Evolutionary conservation across 371 early-diverging fungal species (phyloP).

Genomic region (Actinomortierella wolfii): DNA sequence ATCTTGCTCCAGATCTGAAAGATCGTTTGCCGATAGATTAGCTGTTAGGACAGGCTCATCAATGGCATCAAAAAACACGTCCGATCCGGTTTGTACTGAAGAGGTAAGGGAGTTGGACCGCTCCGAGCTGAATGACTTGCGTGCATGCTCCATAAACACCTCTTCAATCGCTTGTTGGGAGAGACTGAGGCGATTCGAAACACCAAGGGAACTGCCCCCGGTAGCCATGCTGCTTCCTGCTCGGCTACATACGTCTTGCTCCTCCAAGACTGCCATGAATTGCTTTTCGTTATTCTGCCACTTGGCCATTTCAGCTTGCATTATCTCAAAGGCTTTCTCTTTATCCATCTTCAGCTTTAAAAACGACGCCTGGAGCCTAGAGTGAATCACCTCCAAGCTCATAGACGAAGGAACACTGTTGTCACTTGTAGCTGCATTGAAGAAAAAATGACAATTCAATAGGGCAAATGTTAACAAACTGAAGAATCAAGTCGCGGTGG

Average conservation of each 20-base stretch:
- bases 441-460: neutral
- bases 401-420: constrained; percentile 14
- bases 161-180: constrained; percentile 31
- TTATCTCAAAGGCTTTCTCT: constrained; percentile 39
- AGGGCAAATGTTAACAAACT: constrained; percentile 1
- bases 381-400: constrained; percentile 25
- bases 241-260: neutral
- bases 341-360: constrained; percentile 36
- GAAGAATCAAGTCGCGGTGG: neutral
- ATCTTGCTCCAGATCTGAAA: constrained; percentile 34
- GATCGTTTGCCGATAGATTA: constrained; percentile 19
- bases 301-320: constrained; percentile 42
- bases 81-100: constrained; percentile 33
- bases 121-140: constrained; percentile 30
- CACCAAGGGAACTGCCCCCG: too few relatives aligned
- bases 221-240: too few relatives aligned
- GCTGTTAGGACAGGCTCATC: constrained; percentile 43
- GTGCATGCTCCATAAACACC: constrained; percentile 19
- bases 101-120: constrained; percentile 39
- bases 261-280: constrained; percentile 7
- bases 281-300: constrained; percentile 48
- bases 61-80: constrained; percentile 38
- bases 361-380: constrained; percentile 24
- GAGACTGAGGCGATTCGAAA: constrained; percentile 1
- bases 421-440: constrained; percentile 31